Evolutionary conservation across 768 basidiomycete species (phyloP).

Genomic region (Mycena albidolilacea): DNA sequence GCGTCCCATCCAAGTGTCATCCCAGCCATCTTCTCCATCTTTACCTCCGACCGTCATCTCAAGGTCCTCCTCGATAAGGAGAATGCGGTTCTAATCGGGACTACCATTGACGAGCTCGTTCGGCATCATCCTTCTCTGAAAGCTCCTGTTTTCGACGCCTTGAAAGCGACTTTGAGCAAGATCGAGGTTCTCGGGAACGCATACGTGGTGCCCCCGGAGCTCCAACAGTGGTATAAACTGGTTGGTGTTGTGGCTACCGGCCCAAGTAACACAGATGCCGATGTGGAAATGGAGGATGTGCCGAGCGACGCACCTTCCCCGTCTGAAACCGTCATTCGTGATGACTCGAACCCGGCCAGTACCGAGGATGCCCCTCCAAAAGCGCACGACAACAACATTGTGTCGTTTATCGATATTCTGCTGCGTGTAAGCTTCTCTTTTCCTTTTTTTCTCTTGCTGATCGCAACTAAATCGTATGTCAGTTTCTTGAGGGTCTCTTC

Average conservation of each 20-base stretch:
- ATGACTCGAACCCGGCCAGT: slow-evolving; percentile 32
- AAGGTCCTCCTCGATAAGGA: slow-evolving; percentile 93
- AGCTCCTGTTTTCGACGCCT: slow-evolving; percentile 80
- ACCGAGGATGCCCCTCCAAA: slow-evolving; percentile 58
- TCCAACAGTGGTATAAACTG: slow-evolving; percentile 79
- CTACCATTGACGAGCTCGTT: slow-evolving; percentile 94
- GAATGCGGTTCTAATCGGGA: slow-evolving; percentile 90
- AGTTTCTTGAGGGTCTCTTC: slow-evolving; percentile 97
- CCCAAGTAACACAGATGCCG: slow-evolving; percentile 47
- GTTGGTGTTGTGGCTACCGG: slow-evolving; percentile 45
- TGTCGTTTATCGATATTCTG: slow-evolving; percentile 85
- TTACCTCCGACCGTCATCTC: slow-evolving; percentile 87
- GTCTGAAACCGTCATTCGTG: slow-evolving; percentile 40
- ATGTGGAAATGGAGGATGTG: slow-evolving; percentile 67
- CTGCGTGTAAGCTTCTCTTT: slow-evolving; percentile 71
- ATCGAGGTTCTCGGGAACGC: slow-evolving; percentile 82
- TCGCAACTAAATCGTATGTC: slow-evolving; percentile 21
- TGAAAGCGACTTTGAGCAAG: slow-evolving; percentile 77
- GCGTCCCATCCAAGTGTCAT: slow-evolving; percentile 85
- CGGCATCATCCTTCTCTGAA: slow-evolving; percentile 95
- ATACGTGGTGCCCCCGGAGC: slow-evolving; percentile 69
- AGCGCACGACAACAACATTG: slow-evolving; percentile 81
- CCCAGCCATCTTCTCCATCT: slow-evolving; percentile 86
- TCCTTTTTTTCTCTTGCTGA: neutral
- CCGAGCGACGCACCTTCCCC: slow-evolving; percentile 36